Conservation (phyloP, 2,329 filamentous ascomycete species). For the Dothistroma septosporum region DNA sequence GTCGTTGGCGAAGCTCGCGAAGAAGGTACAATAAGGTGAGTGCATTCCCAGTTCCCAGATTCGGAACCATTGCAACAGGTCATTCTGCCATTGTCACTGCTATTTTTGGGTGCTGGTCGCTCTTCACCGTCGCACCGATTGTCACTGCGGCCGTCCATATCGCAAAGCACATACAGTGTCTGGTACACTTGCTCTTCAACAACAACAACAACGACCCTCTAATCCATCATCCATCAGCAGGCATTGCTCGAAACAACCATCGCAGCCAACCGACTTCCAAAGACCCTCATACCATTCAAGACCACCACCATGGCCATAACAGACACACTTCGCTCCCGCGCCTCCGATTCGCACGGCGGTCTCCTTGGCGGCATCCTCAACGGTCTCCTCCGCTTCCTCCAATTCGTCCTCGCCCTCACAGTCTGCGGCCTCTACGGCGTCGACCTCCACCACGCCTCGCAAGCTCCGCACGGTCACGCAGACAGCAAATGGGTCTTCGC, state of each 20-base stretch:
- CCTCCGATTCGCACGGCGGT: constrained; percentile 24
- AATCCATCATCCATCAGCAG: neutral
- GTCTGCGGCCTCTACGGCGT: constrained; percentile 75
- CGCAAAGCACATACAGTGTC: constrained; percentile 3
- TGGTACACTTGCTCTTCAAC: neutral
- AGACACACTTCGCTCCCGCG: constrained; percentile 24
- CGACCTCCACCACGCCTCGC: constrained; percentile 57
- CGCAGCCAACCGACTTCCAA: neutral
- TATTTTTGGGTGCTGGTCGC: neutral
- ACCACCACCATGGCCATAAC: constrained; percentile 23
- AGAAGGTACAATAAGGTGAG: constrained; percentile 1
- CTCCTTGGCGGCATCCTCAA: constrained; percentile 49
- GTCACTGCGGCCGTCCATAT: neutral
- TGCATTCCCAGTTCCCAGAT: constrained; percentile 1
- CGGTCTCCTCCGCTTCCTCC: constrained; percentile 63
- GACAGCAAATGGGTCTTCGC: constrained; percentile 79
- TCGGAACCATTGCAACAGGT: neutral
- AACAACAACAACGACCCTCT: neutral
- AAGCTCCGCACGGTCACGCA: constrained; percentile 45
- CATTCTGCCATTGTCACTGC: neutral
- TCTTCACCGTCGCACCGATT: neutral
- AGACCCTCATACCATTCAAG: neutral
- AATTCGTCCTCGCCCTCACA: constrained; percentile 71
- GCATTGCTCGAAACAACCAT: neutral
- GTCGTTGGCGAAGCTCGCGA: neutral